Base-by-base conservation (phyloP, 768 basidiomycete genomes). In the Termitomyces sp. region DNA sequence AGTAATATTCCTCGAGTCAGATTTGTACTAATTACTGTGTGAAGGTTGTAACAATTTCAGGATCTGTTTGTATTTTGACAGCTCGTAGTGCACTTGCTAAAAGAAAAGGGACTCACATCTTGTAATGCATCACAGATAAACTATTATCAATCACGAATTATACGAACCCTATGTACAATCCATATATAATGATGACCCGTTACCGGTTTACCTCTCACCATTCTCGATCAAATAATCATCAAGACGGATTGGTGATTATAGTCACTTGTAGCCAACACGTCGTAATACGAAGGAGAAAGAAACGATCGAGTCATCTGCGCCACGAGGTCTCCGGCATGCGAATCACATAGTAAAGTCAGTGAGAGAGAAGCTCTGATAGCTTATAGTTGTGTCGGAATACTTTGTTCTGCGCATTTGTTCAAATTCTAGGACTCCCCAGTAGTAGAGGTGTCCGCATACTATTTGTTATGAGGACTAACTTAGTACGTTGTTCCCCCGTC, bases 21-120 rank as follows among this genome's bases (percentile, higher is more conserved):
- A 41, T 40, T 35, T 33, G 32, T 26, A 44, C 51, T 60, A 26
- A 62, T 50, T 5, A 50, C 28, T 41, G 18, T 36, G 30, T 51
- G 20, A 30, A 76, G 75, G 65, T 71, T 14, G 68, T 73, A 12
- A 68, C 72, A n/a, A 69, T 76, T 57, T 66, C 61, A 8, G 77
- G 74, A 36, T 67, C 75, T 48, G 58, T 57, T 28, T 75, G 72
- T 46, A 69, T 71, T 56, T 55, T 72, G 13, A 40, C 71, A 30
- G 66, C 73, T 1, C 73, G 77, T 68, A 72, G 65, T 63, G 64
- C 65, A 6, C 60, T 75, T 50, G 63, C 65, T 12, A 69, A 61
- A 60, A 68, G 77, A 56, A 72, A 68, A 64, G 68, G 67, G 18
- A 67, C 67, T 18, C 65, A 56, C 33, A 53, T 46, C 32, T 53